Evolutionary conservation across 768 basidiomycete genomes (phyloP), one percentile per base, ranked within the genome.

Genomic region (Pilatotrama ljubarskyi): DNA sequence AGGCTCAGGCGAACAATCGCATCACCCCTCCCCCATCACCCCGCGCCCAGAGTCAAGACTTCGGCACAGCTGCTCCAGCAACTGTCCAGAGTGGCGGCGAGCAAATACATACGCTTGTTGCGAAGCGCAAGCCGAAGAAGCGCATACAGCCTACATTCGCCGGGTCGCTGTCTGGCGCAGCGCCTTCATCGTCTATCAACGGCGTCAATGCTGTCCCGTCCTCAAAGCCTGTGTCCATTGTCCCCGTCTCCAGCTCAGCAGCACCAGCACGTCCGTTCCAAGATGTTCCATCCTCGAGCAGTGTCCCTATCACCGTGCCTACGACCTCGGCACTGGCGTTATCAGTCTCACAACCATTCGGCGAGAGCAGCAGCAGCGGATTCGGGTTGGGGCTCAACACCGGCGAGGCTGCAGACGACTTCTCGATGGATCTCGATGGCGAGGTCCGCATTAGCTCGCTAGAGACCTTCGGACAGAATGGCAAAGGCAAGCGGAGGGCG

Each of bases 71-170:
- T 38, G 60, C 75, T 70, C 37, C 75, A 74, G 55, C 64, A 13
- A 44, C 56, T 7, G 59, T 56, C 18, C 56, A 42, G 14, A 51
- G 24, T 26, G 66, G 67, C 1, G 83, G 80, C 15, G 88, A 90
- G 70, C 77, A 81, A 47, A 81, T 91, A 44, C 89, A 91, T 64
- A 82, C 83, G 59, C 80, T 92, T 13, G 84, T 91, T 8, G 90
- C 90, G 49, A 90, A 91, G 70, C 82, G 89, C 55, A 84, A 79
- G 52, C 69, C 71, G 40, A 90, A 90, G 75, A 89, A 88, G 70
- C 82, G 90, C 50, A 78, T 80, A n/a, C 80, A 80, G 62, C 80
- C 82, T 24, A 69, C 75, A 20, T 74, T 76, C 64, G 64, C 77
- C 48, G 74, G 75, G 0, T 59, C 66, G 22, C 38, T 69, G 7